Evolutionary conservation across 148 eudicot genomes (phyloP).

Genomic region (Camellia lanceoleosa): DNA sequence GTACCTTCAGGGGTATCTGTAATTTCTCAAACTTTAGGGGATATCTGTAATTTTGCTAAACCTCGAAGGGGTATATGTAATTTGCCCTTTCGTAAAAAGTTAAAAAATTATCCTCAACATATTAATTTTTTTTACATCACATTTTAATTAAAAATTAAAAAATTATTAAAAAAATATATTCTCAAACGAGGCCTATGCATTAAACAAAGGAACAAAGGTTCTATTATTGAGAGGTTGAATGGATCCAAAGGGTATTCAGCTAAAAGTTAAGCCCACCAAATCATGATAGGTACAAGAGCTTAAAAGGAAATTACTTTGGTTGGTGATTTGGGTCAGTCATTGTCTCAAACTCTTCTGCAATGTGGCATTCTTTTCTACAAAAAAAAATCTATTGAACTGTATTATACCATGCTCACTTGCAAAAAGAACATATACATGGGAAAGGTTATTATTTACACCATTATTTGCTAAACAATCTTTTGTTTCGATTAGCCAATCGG

Average conservation of each 20-base stretch:
- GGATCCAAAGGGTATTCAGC: background rate
- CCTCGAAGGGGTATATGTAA: no score
- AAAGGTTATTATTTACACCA: background rate
- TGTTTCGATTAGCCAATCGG: background rate
- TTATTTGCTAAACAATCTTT: background rate
- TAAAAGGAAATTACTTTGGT: background rate
- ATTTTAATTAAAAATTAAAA: no score
- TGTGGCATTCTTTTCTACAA: background rate
- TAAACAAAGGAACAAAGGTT: background rate
- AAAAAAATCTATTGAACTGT: background rate
- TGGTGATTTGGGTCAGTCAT: background rate
- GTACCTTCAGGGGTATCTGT: no score
- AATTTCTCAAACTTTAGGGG: no score
- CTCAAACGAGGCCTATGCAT: background rate
- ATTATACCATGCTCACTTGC: background rate
- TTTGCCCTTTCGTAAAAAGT: no score
- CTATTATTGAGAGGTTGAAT: background rate
- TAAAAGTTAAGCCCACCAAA: background rate
- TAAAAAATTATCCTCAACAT: no score
- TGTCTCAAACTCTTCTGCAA: background rate
- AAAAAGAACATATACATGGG: background rate
- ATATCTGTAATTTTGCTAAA: no score
- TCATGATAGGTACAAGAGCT: conserved; percentile 4
- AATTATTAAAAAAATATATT: no score
- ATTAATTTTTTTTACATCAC: no score